These are phyloP conservation scores for Lachnellula suecica DNA, from an alignment of 2,329 filamentous ascomycete genomes.

Conservation along the genomic window DNA sequence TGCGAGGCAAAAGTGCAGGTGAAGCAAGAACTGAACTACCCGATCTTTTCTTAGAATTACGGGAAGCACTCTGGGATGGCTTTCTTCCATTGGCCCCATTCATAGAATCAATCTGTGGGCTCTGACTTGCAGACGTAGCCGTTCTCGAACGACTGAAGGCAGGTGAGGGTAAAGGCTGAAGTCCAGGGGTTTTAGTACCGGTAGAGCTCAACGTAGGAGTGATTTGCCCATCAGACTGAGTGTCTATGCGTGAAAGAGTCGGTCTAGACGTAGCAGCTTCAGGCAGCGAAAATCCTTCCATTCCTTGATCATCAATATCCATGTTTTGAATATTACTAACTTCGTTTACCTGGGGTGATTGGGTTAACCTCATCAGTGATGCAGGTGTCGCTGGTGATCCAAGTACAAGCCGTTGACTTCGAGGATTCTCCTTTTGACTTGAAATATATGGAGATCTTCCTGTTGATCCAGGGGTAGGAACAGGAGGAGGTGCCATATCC, in stretches of 20 bases:
- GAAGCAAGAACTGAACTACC: slow-evolving; percentile 78
- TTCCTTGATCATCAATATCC: slow-evolving; percentile 49
- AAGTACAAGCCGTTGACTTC: slow-evolving; percentile 33
- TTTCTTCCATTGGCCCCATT: slow-evolving; percentile 42
- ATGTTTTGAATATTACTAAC: slow-evolving; percentile 44
- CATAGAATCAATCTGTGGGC: slow-evolving; percentile 52
- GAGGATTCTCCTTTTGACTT: slow-evolving; percentile 46
- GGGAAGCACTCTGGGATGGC: slow-evolving; percentile 53
- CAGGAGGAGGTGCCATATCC: slow-evolving; percentile 67
- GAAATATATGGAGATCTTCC: slow-evolving; percentile 67
- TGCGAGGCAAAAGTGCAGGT: slow-evolving; percentile 81
- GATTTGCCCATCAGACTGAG: slow-evolving; percentile 47
- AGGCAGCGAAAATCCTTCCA: slow-evolving; percentile 70
- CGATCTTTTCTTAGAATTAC: slow-evolving; percentile 65
- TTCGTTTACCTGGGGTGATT: slow-evolving; percentile 30
- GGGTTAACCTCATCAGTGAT: slow-evolving; percentile 76
- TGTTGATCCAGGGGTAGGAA: slow-evolving; percentile 64
- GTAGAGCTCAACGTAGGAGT: slow-evolving; percentile 53
- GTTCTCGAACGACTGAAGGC: slow-evolving; percentile 22
- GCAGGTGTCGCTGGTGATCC: slow-evolving; percentile 77
- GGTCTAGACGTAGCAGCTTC: slow-evolving; percentile 62
- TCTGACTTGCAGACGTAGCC: slow-evolving; percentile 48
- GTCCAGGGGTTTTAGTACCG: slow-evolving; percentile 35
- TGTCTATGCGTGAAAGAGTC: slow-evolving; percentile 49
- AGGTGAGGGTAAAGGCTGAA: slow-evolving; percentile 46